A percentile compares a stretch with the other conserved stretches of the same genome.
Evolutionary conservation across 768 basidiomycete genomes (phyloP).

Genomic region (Pleurotus eryngii): DNA sequence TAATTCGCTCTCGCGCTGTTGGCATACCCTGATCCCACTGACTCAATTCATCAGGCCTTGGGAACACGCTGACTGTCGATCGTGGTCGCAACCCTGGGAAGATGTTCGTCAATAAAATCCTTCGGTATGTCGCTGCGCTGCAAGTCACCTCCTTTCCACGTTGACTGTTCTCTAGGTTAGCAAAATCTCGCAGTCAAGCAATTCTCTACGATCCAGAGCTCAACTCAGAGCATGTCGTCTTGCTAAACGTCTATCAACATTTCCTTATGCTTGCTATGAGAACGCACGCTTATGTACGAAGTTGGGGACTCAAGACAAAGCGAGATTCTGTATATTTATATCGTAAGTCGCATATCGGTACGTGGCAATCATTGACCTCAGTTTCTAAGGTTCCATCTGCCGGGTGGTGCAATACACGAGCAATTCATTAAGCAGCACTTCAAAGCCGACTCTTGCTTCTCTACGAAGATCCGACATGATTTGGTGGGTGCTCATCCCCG

Average conservation of each 20-base stretch:
- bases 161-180: constrained; percentile 40
- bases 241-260: constrained; percentile 85
- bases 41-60: constrained; percentile 33
- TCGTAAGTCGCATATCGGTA: constrained; percentile 34
- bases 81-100: constrained; percentile 62
- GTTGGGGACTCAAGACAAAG: constrained; percentile 46
- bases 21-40: not conserved
- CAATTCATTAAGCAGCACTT: constrained; percentile 45
- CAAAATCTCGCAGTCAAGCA: constrained; percentile 71
- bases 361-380: not conserved
- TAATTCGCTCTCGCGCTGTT: constrained; percentile 19
- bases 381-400: constrained; percentile 52
- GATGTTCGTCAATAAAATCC: constrained; percentile 68
- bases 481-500: constrained; percentile 46
- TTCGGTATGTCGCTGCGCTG: constrained; percentile 47
- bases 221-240: constrained; percentile 59
- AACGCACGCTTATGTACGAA: constrained; percentile 76
- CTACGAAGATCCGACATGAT: constrained; percentile 48
- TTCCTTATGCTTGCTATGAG: constrained; percentile 82
- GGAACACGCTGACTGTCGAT: constrained; percentile 69
- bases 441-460: constrained; percentile 37
- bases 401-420: constrained; percentile 59
- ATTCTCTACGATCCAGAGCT: constrained; percentile 76
- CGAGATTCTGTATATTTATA: constrained; percentile 50
- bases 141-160: not conserved